Base-by-base conservation (phyloP, 768 basidiomycete species). In the Pulveroboletus sp. region DNA sequence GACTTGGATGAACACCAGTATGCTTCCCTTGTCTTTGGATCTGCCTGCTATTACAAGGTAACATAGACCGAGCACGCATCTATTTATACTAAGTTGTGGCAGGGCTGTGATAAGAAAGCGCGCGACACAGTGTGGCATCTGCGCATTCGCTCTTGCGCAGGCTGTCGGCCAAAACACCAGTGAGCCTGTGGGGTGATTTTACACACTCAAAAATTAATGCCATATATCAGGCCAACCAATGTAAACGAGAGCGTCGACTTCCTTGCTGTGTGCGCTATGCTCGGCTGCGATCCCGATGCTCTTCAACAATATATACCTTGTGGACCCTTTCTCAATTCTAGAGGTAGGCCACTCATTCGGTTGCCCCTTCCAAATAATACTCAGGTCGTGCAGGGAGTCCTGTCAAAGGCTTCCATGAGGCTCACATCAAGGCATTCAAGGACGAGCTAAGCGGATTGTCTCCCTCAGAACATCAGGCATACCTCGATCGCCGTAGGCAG, bases 1-100 rank as follows among this genome's bases (percentile, higher is more conserved):
- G 74, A 69, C 38, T 66, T 81, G 68, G 68, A 52, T 24, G 78
- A 81, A 53, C 68, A 75, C n/a, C 71, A 72, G 43, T 82, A 72
- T 59, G 74, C 75, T 5, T 72, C 74, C 48, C 70, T 83, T 23
- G 67, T 65, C 6, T 82, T 76, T 56, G 75, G 73, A 25, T 68
- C 63, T 6, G 66, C 66, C 49, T 82, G 81, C 56, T 68, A 77
- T 64, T 66, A 66, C 25, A 24, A 55, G 48, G 63, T 63, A 58
- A 23, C 34, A 31, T 27, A 29, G 8, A 7, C 27, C 29, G 8
- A 29, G 27, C 12, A 29, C 27, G 5, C 27, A 29, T 29, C 27
- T 35, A 6, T 20, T 43, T 29, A 20, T 39, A 4, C 42, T 46
- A 36, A 61, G 25, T 19, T 19, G 25, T 39, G 5, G 17, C 39